A percentile compares a stretch with the other conserved stretches of the same genome.
These are phyloP conservation scores for Trichoderma orchidacearum DNA, from an alignment of 495 filamentous ascomycete genomes.

Conservation along the genomic window DNA sequence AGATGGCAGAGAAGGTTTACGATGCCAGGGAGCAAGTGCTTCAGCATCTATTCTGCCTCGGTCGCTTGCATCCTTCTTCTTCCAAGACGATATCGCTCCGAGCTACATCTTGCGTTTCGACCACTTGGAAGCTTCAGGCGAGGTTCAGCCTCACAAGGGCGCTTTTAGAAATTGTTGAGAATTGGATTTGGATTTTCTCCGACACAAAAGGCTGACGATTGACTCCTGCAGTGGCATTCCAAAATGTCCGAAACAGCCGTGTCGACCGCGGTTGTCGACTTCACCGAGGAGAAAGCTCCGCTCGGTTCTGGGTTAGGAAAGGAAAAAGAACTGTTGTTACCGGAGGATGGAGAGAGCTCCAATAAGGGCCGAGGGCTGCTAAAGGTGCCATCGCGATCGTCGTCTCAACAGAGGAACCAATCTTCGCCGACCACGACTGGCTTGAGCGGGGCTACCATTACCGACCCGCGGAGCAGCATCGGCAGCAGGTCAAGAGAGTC, in stretches of 20 bases:
- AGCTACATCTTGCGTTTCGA: too few relatives aligned
- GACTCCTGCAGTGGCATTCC: neutral
- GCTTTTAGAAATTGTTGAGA: neutral
- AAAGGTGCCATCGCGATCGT: constrained; percentile 53
- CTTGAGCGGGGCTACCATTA: constrained; percentile 50
- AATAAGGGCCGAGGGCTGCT: constrained; percentile 47
- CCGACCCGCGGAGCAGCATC: constrained; percentile 47
- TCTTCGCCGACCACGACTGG: constrained; percentile 45
- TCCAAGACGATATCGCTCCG: too few relatives aligned
- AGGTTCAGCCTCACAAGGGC: neutral
- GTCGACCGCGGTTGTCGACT: neutral
- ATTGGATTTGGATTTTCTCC: neutral
- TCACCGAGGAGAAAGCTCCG: constrained; percentile 6
- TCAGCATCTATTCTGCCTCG: too few relatives aligned
- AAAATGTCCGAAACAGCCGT: neutral
- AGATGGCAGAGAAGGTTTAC: neutral
- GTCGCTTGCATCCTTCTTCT: too few relatives aligned
- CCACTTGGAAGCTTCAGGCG: neutral
- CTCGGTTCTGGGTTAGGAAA: constrained; percentile 27
- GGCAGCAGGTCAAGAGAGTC: constrained; percentile 45
- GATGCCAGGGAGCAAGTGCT: neutral
- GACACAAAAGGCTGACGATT: neutral
- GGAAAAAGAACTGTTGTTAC: constrained; percentile 29
- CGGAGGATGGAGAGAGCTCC: constrained; percentile 25
- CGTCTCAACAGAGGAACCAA: constrained; percentile 48